Evolutionary conservation across 495 filamentous ascomycete species (phyloP).

Genomic region (Penicillium nucicola): DNA sequence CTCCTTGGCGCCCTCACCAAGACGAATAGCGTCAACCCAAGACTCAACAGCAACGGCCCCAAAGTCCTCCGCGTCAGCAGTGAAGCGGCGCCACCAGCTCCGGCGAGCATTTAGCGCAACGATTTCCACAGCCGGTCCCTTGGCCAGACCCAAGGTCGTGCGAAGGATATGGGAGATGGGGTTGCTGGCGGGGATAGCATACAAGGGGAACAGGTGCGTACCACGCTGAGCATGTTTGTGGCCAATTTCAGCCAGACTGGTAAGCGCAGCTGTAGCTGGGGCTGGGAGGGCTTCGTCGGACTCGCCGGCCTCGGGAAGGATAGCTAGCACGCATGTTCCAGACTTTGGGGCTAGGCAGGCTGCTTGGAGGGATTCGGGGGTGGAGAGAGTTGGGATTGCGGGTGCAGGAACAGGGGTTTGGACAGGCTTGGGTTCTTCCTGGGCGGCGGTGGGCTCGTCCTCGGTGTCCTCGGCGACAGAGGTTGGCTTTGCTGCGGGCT

Average conservation of each 20-base stretch:
- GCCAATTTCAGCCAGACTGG: conserved; percentile 68
- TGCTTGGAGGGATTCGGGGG: conserved; percentile 57
- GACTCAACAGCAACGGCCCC: conserved; percentile 61
- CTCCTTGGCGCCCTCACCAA: conserved; percentile 81
- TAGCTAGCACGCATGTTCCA: conserved; percentile 79
- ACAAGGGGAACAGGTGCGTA: conserved; percentile 77
- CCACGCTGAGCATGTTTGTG: conserved; percentile 65
- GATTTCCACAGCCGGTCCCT: conserved; percentile 51
- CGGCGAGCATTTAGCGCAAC: conserved; percentile 81
- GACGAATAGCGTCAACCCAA: conserved; percentile 84
- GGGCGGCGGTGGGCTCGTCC: conserved; percentile 43
- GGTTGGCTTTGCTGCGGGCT: conserved; percentile 27
- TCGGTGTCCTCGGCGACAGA: conserved; percentile 39
- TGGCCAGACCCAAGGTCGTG: conserved; percentile 56
- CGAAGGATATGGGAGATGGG: conserved; percentile 52
- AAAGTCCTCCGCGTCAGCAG: conserved; percentile 49
- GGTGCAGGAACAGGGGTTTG: conserved; percentile 40
- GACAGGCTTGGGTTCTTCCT: conserved; percentile 46
- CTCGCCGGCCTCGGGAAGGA: conserved; percentile 57
- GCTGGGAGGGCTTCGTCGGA: conserved; percentile 44
- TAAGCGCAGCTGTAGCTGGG: conserved; percentile 52
- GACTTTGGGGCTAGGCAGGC: conserved; percentile 75
- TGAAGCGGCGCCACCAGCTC: conserved; percentile 79
- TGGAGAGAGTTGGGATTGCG: conserved; percentile 49
- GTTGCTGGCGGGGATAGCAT: conserved; percentile 66